Evolutionary conservation across 2,329 filamentous ascomycete genomes (phyloP), one percentile per base, ranked within the genome.

Genomic region (Arthrobotrys musiformis): DNA sequence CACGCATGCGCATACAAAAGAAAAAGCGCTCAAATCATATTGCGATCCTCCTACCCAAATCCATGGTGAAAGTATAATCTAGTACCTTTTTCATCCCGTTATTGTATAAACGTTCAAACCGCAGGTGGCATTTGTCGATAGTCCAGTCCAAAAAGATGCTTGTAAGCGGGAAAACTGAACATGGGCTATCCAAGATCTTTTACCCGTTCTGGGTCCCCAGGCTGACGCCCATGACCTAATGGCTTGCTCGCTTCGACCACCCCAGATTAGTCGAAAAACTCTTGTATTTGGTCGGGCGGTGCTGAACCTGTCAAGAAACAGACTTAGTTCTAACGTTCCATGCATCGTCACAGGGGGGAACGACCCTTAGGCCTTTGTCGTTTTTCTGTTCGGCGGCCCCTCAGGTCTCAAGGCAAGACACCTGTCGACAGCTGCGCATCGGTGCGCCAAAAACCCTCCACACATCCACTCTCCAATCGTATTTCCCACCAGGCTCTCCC

Each of bases 221-320:
- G 52, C 72, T 68, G 70, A 40, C 63, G 44, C 70, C 62, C 24
- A 64, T 69, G 72, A 68, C 64, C 58, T 56, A 70, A 70, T 62
- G 66, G 56, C 56, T 72, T 46, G 26, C 63, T 76, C 72, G 72
- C 72, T 76, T 76, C 56, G 72, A 70, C 50, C 72, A 64, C 46
- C 70, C 72, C 37, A 17, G 54, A 75, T 69, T 63, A 68, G 70
- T 75, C 56, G n/a, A 42, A 42, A 22, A 75, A 52, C 44, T 30
- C 54, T 37, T 40, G 19, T 40, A 58, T 44, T 13, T 30, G n/a
- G 28, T 35, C 26, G 44, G 35, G 54, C 58, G 60, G 24, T 58
- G 46, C 44, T 60, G 58, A n/a, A 42, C 26, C 44, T 60, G 58
- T 48, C 68, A 63, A 54, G 50, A 52, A 66, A 52, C 44, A 42